Conservation (phyloP, 129 eudicot species). For the Pulicaria dysenterica region DNA sequence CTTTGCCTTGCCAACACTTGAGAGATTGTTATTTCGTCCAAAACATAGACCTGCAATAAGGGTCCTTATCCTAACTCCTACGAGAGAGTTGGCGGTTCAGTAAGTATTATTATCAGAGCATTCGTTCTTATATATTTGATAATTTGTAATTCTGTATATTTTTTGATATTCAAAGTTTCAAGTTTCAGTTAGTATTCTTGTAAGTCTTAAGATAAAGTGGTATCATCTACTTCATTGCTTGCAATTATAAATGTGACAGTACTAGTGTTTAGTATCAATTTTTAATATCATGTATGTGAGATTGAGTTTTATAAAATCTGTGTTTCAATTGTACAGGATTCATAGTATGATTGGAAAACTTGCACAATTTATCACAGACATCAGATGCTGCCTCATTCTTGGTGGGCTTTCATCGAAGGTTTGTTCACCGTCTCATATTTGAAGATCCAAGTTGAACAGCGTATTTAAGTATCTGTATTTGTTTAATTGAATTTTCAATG, state of each 20-base stretch:
- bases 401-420: slow-evolving; percentile 95
- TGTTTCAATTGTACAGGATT: slow-evolving; percentile 56
- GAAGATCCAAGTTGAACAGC: background rate
- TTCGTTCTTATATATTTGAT: background rate
- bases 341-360: slow-evolving; percentile 90
- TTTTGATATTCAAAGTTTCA: background rate
- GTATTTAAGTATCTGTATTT: background rate
- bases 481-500: background rate
- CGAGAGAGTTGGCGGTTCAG: slow-evolving; percentile 98
- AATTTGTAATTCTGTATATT: background rate
- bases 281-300: background rate
- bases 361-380: slow-evolving; percentile 75
- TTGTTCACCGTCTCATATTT: slow-evolving; percentile 22
- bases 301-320: slow-evolving; percentile 15
- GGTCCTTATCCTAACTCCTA: slow-evolving; percentile 95
- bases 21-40: slow-evolving; percentile 82
- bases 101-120: slow-evolving; percentile 40
- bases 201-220: background rate
- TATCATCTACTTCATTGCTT: slow-evolving; percentile 1
- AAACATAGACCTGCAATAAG: slow-evolving; percentile 90
- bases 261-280: background rate
- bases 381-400: slow-evolving; percentile 84
- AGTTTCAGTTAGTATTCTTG: background rate
- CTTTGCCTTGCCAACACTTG: slow-evolving; percentile 89
- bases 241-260: background rate